phyloP scores from a whole-genome alignment of 345 rosid genomes.

The Draba incana region DNA sequence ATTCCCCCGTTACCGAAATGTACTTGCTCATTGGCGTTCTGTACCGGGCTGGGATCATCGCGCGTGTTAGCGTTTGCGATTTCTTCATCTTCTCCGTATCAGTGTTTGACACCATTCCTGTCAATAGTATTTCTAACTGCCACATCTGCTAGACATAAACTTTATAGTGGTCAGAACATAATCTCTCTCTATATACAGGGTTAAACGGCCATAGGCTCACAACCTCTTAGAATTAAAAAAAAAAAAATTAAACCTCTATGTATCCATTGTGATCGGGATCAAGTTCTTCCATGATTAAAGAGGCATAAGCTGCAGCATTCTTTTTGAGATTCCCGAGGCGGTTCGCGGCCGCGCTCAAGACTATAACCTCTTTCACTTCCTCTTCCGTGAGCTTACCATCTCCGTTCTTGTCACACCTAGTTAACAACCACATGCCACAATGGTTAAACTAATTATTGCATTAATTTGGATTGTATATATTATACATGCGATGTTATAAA shows the following conservation, averaged over 20 bases:
- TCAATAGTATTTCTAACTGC: conserved; percentile 83
- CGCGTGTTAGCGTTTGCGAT: conserved; percentile 56
- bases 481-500: not conserved
- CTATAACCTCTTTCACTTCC: conserved; percentile 88
- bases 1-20: conserved; percentile 48
- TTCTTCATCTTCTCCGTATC: conserved; percentile 40
- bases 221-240: too few relatives aligned
- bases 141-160: conserved; percentile 61
- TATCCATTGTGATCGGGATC: conserved; percentile 91
- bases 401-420: conserved; percentile 96
- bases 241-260: conserved; percentile 62
- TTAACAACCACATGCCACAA: not conserved
- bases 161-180: conserved; percentile 12
- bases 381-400: conserved; percentile 88
- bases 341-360: conserved; percentile 87
- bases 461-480: not conserved
- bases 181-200: not conserved
- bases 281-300: conserved; percentile 96
- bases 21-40: conserved; percentile 64
- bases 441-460: not conserved
- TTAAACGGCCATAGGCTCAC: too few relatives aligned
- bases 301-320: conserved; percentile 68
- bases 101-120: conserved; percentile 72
- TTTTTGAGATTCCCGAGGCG: conserved; percentile 74
- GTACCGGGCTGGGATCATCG: conserved; percentile 83